Evolutionary conservation across 1,284 basidiomycete genomes (phyloP), one percentile per base, ranked within the genome.

Genomic region (Sanghuangporus baumii): DNA sequence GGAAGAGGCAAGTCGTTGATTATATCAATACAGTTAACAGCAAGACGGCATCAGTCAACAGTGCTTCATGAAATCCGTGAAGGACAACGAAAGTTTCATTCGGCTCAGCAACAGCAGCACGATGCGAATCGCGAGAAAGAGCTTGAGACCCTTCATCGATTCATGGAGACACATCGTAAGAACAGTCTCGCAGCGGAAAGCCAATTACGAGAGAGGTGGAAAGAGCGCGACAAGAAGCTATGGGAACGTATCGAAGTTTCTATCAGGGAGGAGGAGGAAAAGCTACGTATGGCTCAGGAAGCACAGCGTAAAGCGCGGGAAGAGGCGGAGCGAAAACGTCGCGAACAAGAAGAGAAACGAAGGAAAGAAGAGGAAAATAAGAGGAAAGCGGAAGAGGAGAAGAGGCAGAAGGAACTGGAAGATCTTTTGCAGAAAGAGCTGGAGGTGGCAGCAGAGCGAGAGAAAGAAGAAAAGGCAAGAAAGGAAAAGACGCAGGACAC

Each of bases 201-300:
- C 43, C 70, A 70, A 57, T 70, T 88, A 38, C 72, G 74, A 37
- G 74, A 75, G 12, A 71, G 68, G 11, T 87, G 83, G 81, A 77
- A 78, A 65, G 74, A 75, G 59, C 81, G 86, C 38, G 82, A 87
- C 66, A 76, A 72, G 64, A 68, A 68, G 50, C 74, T 86, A 40
- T 85, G 84, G 77, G 78, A 83, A 20, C 76, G 83, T 7, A 81
- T 90, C 58, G 89, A 92, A 71, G 69, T 66, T 1, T 83, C 79
- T 2, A 91, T 92, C 66, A 81, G 81, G 68, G 46, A 74, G 5
- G 88, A 91, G 68, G 85, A 90, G 66, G 84, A 84, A n/a, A 87
- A 82, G 59, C 73, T 79, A 26, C 77, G 76, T 9, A 78, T 73
- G 63, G 76, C 73, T 57, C 66, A 84, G 57, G 86, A 85, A 61